Evolutionary conservation across 139 green algal genomes (phyloP).

Genomic region (Picochlorum sp.): DNA sequence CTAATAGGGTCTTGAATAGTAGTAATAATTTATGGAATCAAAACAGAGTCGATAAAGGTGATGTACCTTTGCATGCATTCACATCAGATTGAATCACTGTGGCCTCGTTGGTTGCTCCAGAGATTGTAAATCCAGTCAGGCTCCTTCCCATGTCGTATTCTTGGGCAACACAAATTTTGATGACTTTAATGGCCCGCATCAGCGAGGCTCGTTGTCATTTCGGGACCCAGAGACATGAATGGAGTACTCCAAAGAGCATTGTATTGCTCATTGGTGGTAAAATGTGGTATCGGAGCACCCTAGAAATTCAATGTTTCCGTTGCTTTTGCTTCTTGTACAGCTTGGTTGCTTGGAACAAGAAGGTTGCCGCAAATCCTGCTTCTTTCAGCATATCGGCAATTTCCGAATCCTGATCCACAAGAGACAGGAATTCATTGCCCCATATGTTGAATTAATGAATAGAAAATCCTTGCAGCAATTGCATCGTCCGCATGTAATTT

Average conservation of each 20-base stretch:
- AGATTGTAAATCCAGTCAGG: constrained; percentile 20
- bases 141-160: constrained; percentile 11
- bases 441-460: constrained; percentile 18
- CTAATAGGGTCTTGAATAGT: neutral
- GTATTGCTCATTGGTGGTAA: constrained; percentile 26
- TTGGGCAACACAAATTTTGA: constrained; percentile 3
- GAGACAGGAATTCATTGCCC: constrained; percentile 24
- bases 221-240: constrained; percentile 27
- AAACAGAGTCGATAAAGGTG: constrained; percentile 30
- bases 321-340: constrained; percentile 21
- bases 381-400: constrained; percentile 27
- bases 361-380: constrained; percentile 31
- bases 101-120: constrained; percentile 16
- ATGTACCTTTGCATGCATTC: constrained; percentile 27
- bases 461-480: constrained; percentile 24
- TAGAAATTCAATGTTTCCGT: constrained; percentile 9
- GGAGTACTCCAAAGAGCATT: constrained; percentile 37
- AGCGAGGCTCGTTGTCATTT: constrained; percentile 26
- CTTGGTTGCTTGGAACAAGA: constrained; percentile 34
- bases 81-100: constrained; percentile 27
- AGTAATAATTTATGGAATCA: constrained; percentile 19
- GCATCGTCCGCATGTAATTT: constrained; percentile 35
- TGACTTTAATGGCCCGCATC: constrained; percentile 1
- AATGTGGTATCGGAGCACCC: constrained; percentile 41
- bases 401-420: constrained; percentile 12